Conservation (phyloP, 768 basidiomycete genomes). For the Suillus bovinus region DNA sequence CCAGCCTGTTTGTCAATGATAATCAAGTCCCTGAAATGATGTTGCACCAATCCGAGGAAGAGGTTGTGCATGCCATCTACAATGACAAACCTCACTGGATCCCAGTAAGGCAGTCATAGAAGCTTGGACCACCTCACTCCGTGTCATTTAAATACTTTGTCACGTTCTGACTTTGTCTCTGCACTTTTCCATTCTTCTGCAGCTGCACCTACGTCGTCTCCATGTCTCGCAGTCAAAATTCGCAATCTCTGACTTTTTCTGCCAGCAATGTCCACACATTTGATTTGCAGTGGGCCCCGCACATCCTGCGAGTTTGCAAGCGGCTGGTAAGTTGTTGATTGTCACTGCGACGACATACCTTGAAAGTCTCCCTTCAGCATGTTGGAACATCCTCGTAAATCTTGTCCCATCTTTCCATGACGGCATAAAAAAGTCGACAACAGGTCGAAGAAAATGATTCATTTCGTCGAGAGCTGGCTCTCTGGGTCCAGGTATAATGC, state of each 20-base stretch:
- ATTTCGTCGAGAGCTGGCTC: slow-evolving; percentile 35
- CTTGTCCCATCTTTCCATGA: slow-evolving; percentile 34
- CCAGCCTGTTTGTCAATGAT: slow-evolving; percentile 10
- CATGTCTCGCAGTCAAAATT: slow-evolving; percentile 10
- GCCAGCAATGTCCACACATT: slow-evolving; percentile 9
- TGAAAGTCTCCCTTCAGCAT: slow-evolving; percentile 25
- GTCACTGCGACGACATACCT: slow-evolving; percentile 24
- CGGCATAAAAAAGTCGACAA: slow-evolving; percentile 31
- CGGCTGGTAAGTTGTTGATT: slow-evolving; percentile 33
- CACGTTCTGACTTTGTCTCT: background rate
- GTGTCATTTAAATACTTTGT: slow-evolving; percentile 7
- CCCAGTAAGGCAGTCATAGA: slow-evolving; percentile 36
- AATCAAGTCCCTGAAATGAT: slow-evolving; percentile 14
- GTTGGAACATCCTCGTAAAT: slow-evolving; percentile 21
- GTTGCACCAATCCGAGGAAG: slow-evolving; percentile 23
- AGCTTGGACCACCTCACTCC: slow-evolving; percentile 33
- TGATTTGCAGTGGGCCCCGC: background rate
- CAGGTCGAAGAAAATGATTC: slow-evolving; percentile 37
- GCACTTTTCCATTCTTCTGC: slow-evolving; percentile 24
- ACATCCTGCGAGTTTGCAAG: slow-evolving; percentile 27
- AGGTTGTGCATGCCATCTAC: slow-evolving; percentile 40
- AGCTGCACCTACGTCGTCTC: slow-evolving; percentile 4
- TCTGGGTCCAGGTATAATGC: slow-evolving; percentile 42
- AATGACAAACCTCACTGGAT: slow-evolving; percentile 26
- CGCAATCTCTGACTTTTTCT: slow-evolving; percentile 9